phyloP scores from a whole-genome alignment of 2,329 filamentous ascomycete species.

The Mollisia scopiformis region DNA sequence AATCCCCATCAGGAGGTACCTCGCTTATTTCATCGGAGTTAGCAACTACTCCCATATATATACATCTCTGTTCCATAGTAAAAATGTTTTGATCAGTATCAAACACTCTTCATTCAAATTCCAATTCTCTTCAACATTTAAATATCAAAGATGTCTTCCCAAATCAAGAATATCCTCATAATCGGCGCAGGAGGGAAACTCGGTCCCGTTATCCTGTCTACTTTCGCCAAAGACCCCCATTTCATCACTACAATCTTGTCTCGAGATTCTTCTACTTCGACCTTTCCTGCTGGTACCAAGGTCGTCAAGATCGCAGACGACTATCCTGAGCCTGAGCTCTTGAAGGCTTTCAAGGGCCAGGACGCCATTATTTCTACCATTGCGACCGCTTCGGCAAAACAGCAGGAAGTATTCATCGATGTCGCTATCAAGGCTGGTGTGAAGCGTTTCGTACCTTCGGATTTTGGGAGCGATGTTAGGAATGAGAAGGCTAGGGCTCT shows the following conservation, averaged over 20 bases:
- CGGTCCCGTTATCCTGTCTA: neutral
- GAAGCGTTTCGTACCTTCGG: constrained; percentile 60
- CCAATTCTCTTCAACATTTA: neutral
- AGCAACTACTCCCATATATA: neutral
- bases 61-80: neutral
- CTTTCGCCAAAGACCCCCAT: neutral
- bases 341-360: constrained; percentile 34
- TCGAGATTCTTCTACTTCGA: constrained; percentile 34
- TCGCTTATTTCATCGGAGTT: neutral
- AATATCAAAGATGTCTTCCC: neutral
- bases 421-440: constrained; percentile 61
- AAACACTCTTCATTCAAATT: neutral
- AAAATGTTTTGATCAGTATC: neutral
- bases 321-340: constrained; percentile 37
- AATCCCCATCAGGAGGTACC: neutral
- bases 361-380: constrained; percentile 23
- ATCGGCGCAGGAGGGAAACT: neutral
- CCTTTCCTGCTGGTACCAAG: constrained; percentile 37
- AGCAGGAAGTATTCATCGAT: constrained; percentile 47
- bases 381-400: neutral
- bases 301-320: constrained; percentile 40
- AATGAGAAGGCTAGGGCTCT: neutral
- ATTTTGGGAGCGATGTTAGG: constrained; percentile 47
- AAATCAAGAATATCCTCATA: neutral
- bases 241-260: constrained; percentile 4